Evolutionary conservation across 2,329 filamentous ascomycete genomes (phyloP).

Genomic region (Clathrospora elynae): DNA sequence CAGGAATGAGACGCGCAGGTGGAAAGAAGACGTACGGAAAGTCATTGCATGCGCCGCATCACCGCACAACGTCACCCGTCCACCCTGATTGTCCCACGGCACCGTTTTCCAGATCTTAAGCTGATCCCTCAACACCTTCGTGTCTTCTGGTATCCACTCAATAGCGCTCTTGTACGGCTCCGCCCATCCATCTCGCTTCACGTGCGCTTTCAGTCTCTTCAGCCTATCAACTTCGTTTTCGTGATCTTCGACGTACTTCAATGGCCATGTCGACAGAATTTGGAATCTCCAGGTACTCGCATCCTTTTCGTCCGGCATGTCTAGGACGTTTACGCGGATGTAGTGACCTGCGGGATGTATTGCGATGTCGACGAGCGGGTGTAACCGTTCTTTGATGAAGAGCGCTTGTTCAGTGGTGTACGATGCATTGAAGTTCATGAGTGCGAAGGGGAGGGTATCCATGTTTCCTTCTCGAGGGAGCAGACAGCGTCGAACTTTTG

Average conservation of each 20-base stretch:
- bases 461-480: slow-evolving; percentile 25
- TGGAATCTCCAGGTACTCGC: slow-evolving; percentile 46
- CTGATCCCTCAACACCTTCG: slow-evolving; percentile 35
- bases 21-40: slow-evolving; percentile 31
- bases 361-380: slow-evolving; percentile 41
- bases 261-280: slow-evolving; percentile 39
- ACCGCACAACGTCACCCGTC: slow-evolving; percentile 44
- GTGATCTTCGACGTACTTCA: slow-evolving; percentile 34
- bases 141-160: slow-evolving; percentile 42
- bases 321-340: slow-evolving; percentile 39
- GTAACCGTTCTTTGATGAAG: slow-evolving; percentile 31
- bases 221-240: slow-evolving; percentile 33
- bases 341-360: slow-evolving; percentile 42
- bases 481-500: slow-evolving; percentile 33
- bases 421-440: slow-evolving; percentile 40
- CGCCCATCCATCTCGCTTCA: slow-evolving; percentile 35
- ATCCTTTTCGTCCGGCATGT: slow-evolving; percentile 40
- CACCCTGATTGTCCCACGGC: slow-evolving; percentile 42
- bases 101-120: slow-evolving; percentile 46
- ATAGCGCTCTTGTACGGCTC: slow-evolving; percentile 45
- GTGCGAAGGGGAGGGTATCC: slow-evolving; percentile 34
- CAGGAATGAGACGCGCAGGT: background rate
- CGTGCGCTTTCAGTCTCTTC: slow-evolving; percentile 34
- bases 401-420: slow-evolving; percentile 33
- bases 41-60: slow-evolving; percentile 52